phyloP scores from a whole-genome alignment of 352 stramenopile species.

The Globisporangium lucens region DNA sequence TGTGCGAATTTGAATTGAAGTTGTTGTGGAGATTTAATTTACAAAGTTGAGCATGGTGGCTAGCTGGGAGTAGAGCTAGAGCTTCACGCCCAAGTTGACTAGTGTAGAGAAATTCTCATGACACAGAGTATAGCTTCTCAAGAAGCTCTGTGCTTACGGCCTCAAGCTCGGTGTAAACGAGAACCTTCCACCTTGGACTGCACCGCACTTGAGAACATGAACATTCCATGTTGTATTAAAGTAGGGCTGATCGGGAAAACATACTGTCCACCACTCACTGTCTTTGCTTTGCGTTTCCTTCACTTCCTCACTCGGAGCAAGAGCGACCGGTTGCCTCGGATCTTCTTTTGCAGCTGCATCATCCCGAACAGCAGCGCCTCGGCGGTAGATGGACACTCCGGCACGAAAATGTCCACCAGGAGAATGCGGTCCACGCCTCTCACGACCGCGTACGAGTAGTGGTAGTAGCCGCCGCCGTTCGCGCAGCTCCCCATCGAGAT shows the following conservation, averaged over 20 bases:
- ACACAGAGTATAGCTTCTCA: no score
- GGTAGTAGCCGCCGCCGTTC: conserved; percentile 67
- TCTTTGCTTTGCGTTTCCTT: conserved; percentile 8
- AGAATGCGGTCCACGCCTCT: conserved; percentile 95
- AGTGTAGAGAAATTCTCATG: no score
- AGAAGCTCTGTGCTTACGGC: neutral
- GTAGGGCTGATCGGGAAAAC: neutral
- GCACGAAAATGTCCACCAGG: conserved; percentile 97
- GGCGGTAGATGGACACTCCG: conserved; percentile 81
- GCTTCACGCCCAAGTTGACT: no score
- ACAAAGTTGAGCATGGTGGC: no score
- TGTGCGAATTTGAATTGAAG: no score
- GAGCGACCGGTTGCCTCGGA: conserved; percentile 94
- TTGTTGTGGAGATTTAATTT: no score
- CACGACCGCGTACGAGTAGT: conserved; percentile 97
- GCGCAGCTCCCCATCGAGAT: no score
- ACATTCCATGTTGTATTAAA: neutral
- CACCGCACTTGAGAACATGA: neutral
- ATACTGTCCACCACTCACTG: neutral
- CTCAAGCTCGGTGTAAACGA: neutral
- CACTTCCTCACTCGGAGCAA: conserved; percentile 94
- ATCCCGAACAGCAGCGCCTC: conserved; percentile 97
- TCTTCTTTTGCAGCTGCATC: conserved; percentile 98
- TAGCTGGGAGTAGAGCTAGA: no score
- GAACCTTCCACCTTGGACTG: neutral